phyloP scores from a whole-genome alignment of 1,284 basidiomycete species.

The Somion occarium region DNA sequence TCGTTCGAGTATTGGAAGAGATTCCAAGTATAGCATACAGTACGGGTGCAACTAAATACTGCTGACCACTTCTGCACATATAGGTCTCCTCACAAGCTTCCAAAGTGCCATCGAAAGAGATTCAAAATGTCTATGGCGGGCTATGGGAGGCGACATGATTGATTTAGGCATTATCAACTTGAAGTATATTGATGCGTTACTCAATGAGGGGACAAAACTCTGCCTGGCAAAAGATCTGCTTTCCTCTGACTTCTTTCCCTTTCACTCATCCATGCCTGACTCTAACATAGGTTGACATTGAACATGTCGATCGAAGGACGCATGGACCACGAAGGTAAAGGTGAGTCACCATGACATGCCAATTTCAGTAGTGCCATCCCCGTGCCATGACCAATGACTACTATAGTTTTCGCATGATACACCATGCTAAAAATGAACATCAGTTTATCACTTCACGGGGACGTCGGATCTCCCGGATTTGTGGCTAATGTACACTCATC shows the following conservation, averaged over 20 bases:
- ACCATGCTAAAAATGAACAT: too few species aligned
- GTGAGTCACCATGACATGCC: too few species aligned
- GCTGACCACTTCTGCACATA: background rate
- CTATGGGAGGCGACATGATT: slow-evolving; percentile 53
- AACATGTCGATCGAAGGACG: slow-evolving; percentile 76
- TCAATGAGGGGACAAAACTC: slow-evolving; percentile 39
- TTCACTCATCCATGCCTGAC: background rate
- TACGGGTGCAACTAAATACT: slow-evolving; percentile 35
- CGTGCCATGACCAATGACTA: too few species aligned
- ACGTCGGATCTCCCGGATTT: too few species aligned
- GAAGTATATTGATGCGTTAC: slow-evolving; percentile 52
- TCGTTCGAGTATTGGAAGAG: slow-evolving; percentile 74
- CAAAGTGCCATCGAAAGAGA: slow-evolving; percentile 48
- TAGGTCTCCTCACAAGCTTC: slow-evolving; percentile 47
- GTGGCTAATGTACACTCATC: too few species aligned
- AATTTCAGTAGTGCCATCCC: too few species aligned
- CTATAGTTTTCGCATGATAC: too few species aligned
- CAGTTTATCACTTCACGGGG: too few species aligned
- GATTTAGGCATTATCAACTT: slow-evolving; percentile 64
- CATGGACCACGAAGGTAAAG: slow-evolving; percentile 67
- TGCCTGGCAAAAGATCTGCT: slow-evolving; percentile 47
- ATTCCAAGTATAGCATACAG: slow-evolving; percentile 72
- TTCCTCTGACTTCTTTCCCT: background rate
- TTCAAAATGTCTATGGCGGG: slow-evolving; percentile 47
- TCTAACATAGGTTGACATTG: slow-evolving; percentile 40